Evolutionary conservation across 2,329 filamentous ascomycete species (phyloP).

Genomic region (Diaporthe vexans): DNA sequence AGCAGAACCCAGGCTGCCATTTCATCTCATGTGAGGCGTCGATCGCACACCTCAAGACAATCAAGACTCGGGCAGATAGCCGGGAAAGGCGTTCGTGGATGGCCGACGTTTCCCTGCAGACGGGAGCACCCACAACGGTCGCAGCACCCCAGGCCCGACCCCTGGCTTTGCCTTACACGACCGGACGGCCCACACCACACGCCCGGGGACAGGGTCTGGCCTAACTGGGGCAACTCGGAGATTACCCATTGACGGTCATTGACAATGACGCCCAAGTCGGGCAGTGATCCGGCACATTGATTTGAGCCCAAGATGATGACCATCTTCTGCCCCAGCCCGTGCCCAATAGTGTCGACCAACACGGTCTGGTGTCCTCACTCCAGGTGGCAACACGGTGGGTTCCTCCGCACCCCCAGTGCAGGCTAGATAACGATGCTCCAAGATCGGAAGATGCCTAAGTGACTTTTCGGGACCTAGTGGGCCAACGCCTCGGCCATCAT

Average conservation of each 20-base stretch:
- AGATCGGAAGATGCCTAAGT: constrained; percentile 25
- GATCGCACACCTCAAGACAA: constrained; percentile 15
- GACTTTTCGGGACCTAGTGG: not conserved
- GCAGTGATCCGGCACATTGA: constrained; percentile 26
- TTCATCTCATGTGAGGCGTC: not conserved
- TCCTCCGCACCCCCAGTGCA: constrained; percentile 17
- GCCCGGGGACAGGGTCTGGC: constrained; percentile 25
- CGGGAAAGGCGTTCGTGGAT: not conserved
- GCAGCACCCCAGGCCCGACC: constrained; percentile 2
- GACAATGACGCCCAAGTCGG: constrained; percentile 22
- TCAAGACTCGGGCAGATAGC: constrained; percentile 20
- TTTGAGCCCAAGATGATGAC: constrained; percentile 29
- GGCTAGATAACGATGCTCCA: constrained; percentile 2
- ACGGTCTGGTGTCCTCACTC: not conserved
- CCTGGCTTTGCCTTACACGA: not conserved
- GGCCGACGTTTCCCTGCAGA: constrained; percentile 27
- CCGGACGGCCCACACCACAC: constrained; percentile 9
- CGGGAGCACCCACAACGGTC: constrained; percentile 15
- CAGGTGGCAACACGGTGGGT: not conserved
- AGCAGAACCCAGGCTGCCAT: not conserved
- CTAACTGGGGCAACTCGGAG: constrained; percentile 18
- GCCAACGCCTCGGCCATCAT: not conserved
- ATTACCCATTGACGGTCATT: constrained; percentile 27
- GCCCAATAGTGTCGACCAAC: constrained; percentile 3
- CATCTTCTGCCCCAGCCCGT: not conserved